Evolutionary conservation across 805 yeast species (phyloP).

Genomic region (Wickerhamiella cacticola): DNA sequence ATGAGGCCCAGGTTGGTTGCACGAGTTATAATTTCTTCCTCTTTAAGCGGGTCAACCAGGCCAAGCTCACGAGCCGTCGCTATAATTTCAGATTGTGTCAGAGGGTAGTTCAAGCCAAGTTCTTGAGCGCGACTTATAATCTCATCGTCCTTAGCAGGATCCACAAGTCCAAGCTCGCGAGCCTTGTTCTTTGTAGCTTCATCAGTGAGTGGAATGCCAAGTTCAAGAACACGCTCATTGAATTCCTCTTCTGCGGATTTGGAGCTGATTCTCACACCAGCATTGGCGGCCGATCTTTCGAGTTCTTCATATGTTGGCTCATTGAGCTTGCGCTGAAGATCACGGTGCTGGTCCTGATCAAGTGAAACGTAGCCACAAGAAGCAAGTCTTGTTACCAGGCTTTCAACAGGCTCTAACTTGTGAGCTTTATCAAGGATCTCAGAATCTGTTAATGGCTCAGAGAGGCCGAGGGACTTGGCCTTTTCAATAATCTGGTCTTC

Average conservation of each 20-base stretch:
- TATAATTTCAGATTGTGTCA: constrained; percentile 10
- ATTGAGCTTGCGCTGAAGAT: constrained; percentile 12
- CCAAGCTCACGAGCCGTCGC: constrained; percentile 22
- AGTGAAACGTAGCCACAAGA: background rate
- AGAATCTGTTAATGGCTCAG: constrained; percentile 36
- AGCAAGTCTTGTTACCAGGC: background rate
- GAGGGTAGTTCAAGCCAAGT: constrained; percentile 15
- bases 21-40: constrained; percentile 37
- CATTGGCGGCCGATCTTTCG: constrained; percentile 15
- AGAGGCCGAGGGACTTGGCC: constrained; percentile 7
- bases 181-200: constrained; percentile 19
- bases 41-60: constrained; percentile 17
- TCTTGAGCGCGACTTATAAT: constrained; percentile 9
- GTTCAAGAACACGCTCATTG: constrained; percentile 22
- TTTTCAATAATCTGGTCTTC: constrained; percentile 5
- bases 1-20: constrained; percentile 67
- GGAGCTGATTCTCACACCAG: background rate
- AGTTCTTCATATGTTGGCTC: constrained; percentile 29
- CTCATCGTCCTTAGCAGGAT: constrained; percentile 10
- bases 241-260: constrained; percentile 10
- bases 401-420: constrained; percentile 16
- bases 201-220: constrained; percentile 15
- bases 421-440: constrained; percentile 21
- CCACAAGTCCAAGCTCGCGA: constrained; percentile 18
- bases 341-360: background rate